These are phyloP conservation scores for Fusarium pseudocircinatum DNA, from an alignment of 2,329 filamentous ascomycete genomes.

Conservation along the genomic window DNA sequence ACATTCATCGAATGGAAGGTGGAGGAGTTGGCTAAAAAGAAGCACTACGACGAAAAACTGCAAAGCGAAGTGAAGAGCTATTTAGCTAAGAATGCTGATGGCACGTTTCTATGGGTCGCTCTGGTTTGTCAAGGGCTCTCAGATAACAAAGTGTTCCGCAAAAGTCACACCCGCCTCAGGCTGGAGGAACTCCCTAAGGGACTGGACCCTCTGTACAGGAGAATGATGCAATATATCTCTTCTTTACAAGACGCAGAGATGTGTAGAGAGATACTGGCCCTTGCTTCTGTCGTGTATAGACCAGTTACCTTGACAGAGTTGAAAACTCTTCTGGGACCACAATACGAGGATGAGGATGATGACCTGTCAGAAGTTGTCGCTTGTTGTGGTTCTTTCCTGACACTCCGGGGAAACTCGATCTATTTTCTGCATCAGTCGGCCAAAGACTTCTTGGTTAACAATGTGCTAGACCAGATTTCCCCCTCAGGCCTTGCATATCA, in stretches of 20 bases:
- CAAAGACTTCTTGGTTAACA: background rate
- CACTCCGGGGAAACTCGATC: accelerated
- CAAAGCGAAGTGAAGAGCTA: background rate
- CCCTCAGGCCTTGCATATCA: accelerated
- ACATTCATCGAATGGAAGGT: background rate
- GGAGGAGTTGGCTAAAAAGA: accelerated
- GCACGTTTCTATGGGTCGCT: background rate
- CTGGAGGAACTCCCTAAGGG: accelerated
- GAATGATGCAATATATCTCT: background rate
- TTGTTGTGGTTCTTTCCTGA: background rate
- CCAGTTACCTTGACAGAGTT: accelerated
- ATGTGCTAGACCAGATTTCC: accelerated
- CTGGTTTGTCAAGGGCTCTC: accelerated
- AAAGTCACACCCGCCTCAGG: accelerated
- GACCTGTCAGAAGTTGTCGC: accelerated
- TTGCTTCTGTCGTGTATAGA: background rate
- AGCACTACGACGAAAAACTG: accelerated
- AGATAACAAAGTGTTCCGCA: accelerated
- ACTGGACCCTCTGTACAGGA: accelerated
- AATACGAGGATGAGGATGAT: accelerated
- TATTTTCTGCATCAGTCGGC: background rate
- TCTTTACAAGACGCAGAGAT: accelerated
- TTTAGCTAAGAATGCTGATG: accelerated
- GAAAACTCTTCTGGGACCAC: accelerated
- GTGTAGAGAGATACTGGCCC: accelerated